Evolutionary conservation across 1,284 basidiomycete species (phyloP), one percentile per base, ranked within the genome.

Genomic region (Tylopilus sp.): DNA sequence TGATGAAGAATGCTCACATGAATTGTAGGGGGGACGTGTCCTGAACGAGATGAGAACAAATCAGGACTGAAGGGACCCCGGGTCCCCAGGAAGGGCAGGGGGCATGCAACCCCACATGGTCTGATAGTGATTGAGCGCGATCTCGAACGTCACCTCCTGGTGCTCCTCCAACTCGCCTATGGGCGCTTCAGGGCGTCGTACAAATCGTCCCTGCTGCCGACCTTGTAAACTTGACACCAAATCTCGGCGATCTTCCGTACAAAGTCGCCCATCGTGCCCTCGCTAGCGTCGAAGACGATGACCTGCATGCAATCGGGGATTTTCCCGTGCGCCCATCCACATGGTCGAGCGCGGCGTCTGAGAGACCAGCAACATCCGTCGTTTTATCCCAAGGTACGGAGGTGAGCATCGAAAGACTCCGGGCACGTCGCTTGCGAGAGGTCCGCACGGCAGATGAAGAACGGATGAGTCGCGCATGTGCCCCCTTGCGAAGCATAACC

Each of bases 401-500:
- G 6, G 49, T 33, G 23, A 69, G 58, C 7, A 40, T 54, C 3
- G 58, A 63, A n/a, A 40, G 57, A 37, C 56, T 67, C 25, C 36
- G 39, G n/a, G 63, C 67, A 30, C 42, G 43, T 48, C 66, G 56
- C 41, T 36, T 57, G 41, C 65, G 59, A 45, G 55, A 63, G 8
- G 51, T 62, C 65, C 67, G 67, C 4, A 67, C 45, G 19, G 53
- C 43, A 16, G 55, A 33, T 1, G 49, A 13, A 6, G 63, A 67
- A 9, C 58, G 52, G 40, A 67, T 66, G 13, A 66, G 38, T 26
- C 58, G 61, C 6, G 55, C 64, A 5, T 54, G 35, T 12, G 49
- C 46, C 12, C 67, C 65, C 39, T 60, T 64, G 44, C 68, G 66
- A 23, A 65, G 50, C 49, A 67, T 54, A 15, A 66, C 58, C 64